A percentile compares a stretch with the other conserved stretches of the same genome.
These are phyloP conservation scores for Monosporascus sp. DNA, from an alignment of 2,329 filamentous ascomycete genomes.

Conservation along the genomic window DNA sequence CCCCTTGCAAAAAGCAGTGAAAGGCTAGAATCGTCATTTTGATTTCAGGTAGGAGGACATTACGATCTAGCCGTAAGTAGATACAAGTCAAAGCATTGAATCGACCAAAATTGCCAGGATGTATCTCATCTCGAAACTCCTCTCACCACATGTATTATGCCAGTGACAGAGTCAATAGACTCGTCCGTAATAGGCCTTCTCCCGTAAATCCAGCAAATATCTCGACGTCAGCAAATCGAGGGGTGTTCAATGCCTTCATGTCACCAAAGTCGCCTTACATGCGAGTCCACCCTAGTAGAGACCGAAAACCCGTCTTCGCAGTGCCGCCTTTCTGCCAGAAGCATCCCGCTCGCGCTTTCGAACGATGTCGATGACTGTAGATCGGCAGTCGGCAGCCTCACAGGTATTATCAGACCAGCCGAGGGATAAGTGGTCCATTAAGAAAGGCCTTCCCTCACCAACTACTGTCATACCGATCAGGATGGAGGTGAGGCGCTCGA, in stretches of 20 bases:
- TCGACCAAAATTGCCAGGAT: slow-evolving; percentile 18
- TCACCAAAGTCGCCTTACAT: slow-evolving; percentile 5
- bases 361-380: slow-evolving; percentile 24
- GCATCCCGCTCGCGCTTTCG: slow-evolving; percentile 14
- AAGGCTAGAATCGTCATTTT: too few relatives aligned
- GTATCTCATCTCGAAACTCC: slow-evolving; percentile 11
- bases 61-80: slow-evolving; percentile 12
- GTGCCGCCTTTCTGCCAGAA: slow-evolving; percentile 10
- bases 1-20: too few relatives aligned
- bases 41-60: not conserved
- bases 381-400: slow-evolving; percentile 32
- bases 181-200: slow-evolving; percentile 5
- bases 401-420: slow-evolving; percentile 40
- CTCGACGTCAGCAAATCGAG: slow-evolving; percentile 14
- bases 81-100: slow-evolving; percentile 13
- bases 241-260: slow-evolving; percentile 2
- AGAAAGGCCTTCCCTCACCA: slow-evolving; percentile 36
- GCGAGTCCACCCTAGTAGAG: slow-evolving; percentile 12
- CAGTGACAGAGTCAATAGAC: slow-evolving; percentile 14
- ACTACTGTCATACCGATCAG: slow-evolving; percentile 35
- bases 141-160: slow-evolving; percentile 16
- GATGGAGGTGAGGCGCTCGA: slow-evolving; percentile 28
- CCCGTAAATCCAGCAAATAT: slow-evolving; percentile 20
- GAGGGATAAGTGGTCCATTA: slow-evolving; percentile 40
- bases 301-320: slow-evolving; percentile 10